Percentiles rank a stretch among this genome's conserved stretches.
Evolutionary conservation across 495 filamentous ascomycete genomes (phyloP).

Genomic region (Talaromyces stipitatus): DNA sequence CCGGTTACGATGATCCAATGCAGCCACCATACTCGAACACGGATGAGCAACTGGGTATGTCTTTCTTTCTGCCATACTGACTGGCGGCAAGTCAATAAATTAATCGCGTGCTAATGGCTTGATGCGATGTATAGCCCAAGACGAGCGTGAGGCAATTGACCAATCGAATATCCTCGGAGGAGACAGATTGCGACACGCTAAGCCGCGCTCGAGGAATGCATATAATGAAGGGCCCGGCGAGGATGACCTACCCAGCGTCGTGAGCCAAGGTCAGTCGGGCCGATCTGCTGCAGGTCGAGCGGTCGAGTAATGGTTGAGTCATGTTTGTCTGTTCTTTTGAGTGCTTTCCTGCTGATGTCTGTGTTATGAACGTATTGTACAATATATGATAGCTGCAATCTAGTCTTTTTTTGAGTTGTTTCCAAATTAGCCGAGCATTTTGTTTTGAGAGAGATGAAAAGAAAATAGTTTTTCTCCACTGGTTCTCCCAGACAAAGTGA

Average conservation of each 20-base stretch:
- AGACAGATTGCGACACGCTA: conserved; percentile 19
- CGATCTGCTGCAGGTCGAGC: conserved; percentile 34
- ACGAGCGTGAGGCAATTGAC: conserved; percentile 20
- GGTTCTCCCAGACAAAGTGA: no score
- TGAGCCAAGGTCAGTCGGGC: conserved; percentile 4
- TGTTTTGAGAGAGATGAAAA: no score
- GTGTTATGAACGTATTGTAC: not conserved
- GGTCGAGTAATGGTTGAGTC: not conserved
- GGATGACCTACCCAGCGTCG: conserved; percentile 17
- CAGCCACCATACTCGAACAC: conserved; percentile 18
- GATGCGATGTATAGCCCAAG: conserved; percentile 9
- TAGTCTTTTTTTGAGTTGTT: not conserved
- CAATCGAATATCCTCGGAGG: conserved; percentile 18
- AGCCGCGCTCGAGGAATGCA: conserved; percentile 13
- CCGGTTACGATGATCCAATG: conserved; percentile 15
- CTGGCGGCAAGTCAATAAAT: no score
- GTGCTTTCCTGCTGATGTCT: no score
- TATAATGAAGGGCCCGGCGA: conserved; percentile 26
- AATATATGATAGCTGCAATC: not conserved
- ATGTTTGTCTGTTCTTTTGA: not conserved
- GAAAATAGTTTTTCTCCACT: no score
- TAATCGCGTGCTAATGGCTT: not conserved
- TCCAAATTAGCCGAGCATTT: not conserved
- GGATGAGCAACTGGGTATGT: conserved; percentile 17
- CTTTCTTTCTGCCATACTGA: not conserved